A percentile compares a stretch with the other conserved stretches of the same genome.
phyloP scores from a whole-genome alignment of 257 asterid genomes.

The Galeopsis tetrahit region DNA sequence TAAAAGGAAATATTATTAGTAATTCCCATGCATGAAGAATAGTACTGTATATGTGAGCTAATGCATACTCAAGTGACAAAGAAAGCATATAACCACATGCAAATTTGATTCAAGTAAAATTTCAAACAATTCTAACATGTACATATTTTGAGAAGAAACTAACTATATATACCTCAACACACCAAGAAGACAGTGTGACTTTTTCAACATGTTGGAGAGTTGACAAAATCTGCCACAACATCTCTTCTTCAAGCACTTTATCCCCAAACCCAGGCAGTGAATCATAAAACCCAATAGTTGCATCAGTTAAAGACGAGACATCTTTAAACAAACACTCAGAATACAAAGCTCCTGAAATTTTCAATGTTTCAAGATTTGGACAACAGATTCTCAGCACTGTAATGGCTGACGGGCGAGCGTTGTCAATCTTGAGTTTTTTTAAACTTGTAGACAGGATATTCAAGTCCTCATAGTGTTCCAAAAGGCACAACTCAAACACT shows the following conservation, averaged over 20 bases:
- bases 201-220: too few relatives aligned
- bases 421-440: background rate
- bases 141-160: background rate
- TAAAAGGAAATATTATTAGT: too few relatives aligned
- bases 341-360: background rate
- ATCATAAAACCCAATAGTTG: background rate
- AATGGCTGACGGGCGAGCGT: too few relatives aligned
- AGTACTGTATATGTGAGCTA: too few relatives aligned
- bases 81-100: too few relatives aligned
- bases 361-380: background rate
- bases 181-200: background rate
- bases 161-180: background rate
- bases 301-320: background rate
- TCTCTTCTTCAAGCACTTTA: background rate
- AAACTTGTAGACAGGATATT: slow-evolving; percentile 1
- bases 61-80: too few relatives aligned
- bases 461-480: background rate
- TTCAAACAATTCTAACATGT: too few relatives aligned
- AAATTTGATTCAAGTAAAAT: too few relatives aligned
- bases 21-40: too few relatives aligned
- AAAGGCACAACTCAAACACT: background rate
- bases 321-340: too few relatives aligned
- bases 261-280: background rate
- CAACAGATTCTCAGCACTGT: background rate
- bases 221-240: background rate